phyloP scores from a whole-genome alignment of 2,329 filamentous ascomycete genomes.

The Phialophora chinensis region DNA sequence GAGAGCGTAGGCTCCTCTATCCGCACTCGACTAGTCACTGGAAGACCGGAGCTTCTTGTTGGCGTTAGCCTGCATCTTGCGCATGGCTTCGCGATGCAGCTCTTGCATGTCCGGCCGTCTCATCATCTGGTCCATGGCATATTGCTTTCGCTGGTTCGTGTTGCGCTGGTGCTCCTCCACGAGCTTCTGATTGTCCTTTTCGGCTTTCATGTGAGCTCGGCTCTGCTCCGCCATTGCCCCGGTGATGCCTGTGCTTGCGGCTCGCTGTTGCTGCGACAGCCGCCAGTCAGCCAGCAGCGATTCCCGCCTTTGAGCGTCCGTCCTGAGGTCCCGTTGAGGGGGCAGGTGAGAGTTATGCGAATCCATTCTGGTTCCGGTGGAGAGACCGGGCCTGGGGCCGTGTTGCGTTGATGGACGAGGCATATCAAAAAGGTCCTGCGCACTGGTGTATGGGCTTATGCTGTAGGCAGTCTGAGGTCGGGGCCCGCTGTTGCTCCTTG shows the following conservation, averaged over 20 bases:
- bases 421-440: slow-evolving; percentile 13
- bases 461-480: slow-evolving; percentile 24
- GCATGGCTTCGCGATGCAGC: slow-evolving; percentile 78
- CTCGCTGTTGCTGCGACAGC: slow-evolving; percentile 67
- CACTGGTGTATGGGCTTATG: slow-evolving; percentile 1
- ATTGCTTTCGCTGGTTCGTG: slow-evolving; percentile 65
- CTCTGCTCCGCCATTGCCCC: slow-evolving; percentile 47
- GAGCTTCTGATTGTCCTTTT: slow-evolving; percentile 67
- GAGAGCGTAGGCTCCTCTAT: not conserved
- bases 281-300: slow-evolving; percentile 71
- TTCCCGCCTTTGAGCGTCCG: slow-evolving; percentile 45
- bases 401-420: slow-evolving; percentile 23
- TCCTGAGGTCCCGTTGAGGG: slow-evolving; percentile 22
- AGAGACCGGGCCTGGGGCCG: slow-evolving; percentile 3
- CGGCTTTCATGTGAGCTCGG: slow-evolving; percentile 59
- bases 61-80: slow-evolving; percentile 73
- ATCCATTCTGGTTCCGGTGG: slow-evolving; percentile 54
- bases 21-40: not conserved
- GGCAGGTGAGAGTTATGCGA: slow-evolving; percentile 34
- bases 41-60: slow-evolving; percentile 45
- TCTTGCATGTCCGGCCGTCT: slow-evolving; percentile 75
- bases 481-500: slow-evolving; percentile 3
- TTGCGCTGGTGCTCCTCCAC: slow-evolving; percentile 64
- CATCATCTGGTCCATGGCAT: slow-evolving; percentile 75
- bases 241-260: slow-evolving; percentile 41